Percentiles rank a stretch among this genome's conserved stretches.
Conservation (phyloP, 768 basidiomycete species). For the Trametes gibbosa region DNA sequence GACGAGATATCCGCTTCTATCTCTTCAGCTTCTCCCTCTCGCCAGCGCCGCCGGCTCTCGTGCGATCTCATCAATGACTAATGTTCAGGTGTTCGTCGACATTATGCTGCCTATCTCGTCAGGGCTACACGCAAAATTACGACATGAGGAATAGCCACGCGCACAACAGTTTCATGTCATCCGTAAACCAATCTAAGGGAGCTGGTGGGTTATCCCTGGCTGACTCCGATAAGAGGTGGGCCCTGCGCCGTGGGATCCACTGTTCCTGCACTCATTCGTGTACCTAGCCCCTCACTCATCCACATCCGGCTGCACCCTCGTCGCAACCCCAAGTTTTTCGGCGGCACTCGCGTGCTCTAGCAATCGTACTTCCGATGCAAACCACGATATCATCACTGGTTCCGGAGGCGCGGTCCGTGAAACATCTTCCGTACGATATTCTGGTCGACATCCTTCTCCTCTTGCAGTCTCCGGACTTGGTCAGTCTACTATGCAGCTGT, state of each 20-base stretch:
- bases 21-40: too few species aligned
- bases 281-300: not conserved
- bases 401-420: not conserved
- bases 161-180: not conserved
- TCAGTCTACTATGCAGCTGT: slow-evolving; percentile 14
- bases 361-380: too few species aligned
- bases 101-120: not conserved
- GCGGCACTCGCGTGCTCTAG: too few species aligned
- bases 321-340: too few species aligned
- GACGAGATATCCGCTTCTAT: not conserved
- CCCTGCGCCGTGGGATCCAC: not conserved
- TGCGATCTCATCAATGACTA: not conserved
- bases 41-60: not conserved
- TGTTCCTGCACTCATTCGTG: not conserved
- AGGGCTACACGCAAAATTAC: not conserved
- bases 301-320: not conserved
- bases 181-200: not conserved
- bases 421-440: slow-evolving; percentile 8
- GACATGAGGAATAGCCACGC: not conserved
- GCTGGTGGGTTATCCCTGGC: not conserved
- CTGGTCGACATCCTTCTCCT: slow-evolving; percentile 4
- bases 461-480: slow-evolving; percentile 5
- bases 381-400: too few species aligned
- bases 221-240: not conserved
- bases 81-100: not conserved